These are phyloP conservation scores for Didymella pinodella DNA, from an alignment of 2,329 filamentous ascomycete species.

Conservation along the genomic window DNA sequence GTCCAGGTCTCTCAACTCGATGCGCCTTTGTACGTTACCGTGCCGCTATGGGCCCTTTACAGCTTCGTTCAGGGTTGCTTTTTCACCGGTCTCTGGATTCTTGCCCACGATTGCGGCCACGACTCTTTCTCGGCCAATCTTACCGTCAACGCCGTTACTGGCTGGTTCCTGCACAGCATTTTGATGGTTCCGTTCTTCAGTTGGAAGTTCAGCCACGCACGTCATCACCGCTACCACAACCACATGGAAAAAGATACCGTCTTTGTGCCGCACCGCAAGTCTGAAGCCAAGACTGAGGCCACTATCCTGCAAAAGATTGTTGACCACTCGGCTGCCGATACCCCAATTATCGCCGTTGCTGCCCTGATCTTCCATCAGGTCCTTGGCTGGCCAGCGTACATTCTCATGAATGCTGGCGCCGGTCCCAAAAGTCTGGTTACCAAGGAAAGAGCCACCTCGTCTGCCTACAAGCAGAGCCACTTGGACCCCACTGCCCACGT, in stretches of 20 bases:
- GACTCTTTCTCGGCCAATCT: constrained; percentile 69
- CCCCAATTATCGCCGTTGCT: constrained; percentile 64
- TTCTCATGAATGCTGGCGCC: constrained; percentile 62
- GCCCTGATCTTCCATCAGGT: constrained; percentile 69
- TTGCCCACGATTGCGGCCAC: constrained; percentile 76
- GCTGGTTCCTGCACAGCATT: constrained; percentile 71
- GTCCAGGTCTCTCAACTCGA: constrained; percentile 26
- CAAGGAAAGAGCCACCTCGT: constrained; percentile 14
- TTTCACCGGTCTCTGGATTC: constrained; percentile 71
- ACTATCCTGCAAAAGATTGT: constrained; percentile 42
- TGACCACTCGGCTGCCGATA: constrained; percentile 61
- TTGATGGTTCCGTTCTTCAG: constrained; percentile 75
- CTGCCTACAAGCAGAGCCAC: constrained; percentile 34
- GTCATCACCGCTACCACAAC: constrained; percentile 73
- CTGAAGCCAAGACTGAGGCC: constrained; percentile 18
- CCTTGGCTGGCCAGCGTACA: constrained; percentile 70
- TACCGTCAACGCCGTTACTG: constrained; percentile 66
- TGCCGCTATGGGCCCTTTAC: constrained; percentile 62
- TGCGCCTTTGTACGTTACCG: constrained; percentile 24
- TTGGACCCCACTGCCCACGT: constrained; percentile 29
- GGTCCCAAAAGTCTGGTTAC: constrained; percentile 30
- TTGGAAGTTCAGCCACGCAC: constrained; percentile 74
- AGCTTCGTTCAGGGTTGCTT: constrained; percentile 70
- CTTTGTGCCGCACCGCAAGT: constrained; percentile 46
- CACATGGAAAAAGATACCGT: constrained; percentile 70